Evolutionary conservation across 306 rosid species (phyloP).

Genomic region (Malus sylvestris): DNA sequence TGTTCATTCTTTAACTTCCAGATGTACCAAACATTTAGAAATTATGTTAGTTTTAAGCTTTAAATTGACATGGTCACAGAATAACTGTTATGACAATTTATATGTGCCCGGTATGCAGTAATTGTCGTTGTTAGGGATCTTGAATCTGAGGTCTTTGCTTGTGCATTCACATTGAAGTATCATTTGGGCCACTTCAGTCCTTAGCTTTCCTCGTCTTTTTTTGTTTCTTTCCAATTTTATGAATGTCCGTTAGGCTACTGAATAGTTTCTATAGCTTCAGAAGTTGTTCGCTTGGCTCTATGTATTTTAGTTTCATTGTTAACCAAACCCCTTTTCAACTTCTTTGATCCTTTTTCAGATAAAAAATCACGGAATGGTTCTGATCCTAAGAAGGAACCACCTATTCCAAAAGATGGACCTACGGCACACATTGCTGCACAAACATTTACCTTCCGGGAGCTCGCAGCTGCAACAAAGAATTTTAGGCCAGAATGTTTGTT

Average conservation of each 20-base stretch:
- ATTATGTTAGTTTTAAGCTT: conserved; percentile 18
- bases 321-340: neutral
- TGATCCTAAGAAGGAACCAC: conserved; percentile 70
- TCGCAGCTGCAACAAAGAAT: conserved; percentile 90
- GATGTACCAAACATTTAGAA: conserved; percentile 5
- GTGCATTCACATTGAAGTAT: conserved; percentile 2
- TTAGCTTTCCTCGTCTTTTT: neutral
- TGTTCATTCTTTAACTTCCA: conserved; percentile 1
- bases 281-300: conserved; percentile 5
- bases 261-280: neutral
- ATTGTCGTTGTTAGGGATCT: conserved; percentile 9
- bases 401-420: conserved; percentile 73
- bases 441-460: conserved; percentile 94
- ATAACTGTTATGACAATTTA: neutral
- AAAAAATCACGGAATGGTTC: conserved; percentile 59
- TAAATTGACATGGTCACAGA: conserved; percentile 10
- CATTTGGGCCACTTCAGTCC: neutral
- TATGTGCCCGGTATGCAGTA: neutral
- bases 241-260: neutral
- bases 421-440: conserved; percentile 95
- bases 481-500: conserved; percentile 76
- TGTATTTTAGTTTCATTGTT: conserved; percentile 4
- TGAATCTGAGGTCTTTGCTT: conserved; percentile 3
- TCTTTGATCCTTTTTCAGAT: conserved; percentile 32
- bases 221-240: neutral